These are phyloP conservation scores for Erythrophleum ivorense DNA, from an alignment of 331 rosid genomes.

Conservation along the genomic window DNA sequence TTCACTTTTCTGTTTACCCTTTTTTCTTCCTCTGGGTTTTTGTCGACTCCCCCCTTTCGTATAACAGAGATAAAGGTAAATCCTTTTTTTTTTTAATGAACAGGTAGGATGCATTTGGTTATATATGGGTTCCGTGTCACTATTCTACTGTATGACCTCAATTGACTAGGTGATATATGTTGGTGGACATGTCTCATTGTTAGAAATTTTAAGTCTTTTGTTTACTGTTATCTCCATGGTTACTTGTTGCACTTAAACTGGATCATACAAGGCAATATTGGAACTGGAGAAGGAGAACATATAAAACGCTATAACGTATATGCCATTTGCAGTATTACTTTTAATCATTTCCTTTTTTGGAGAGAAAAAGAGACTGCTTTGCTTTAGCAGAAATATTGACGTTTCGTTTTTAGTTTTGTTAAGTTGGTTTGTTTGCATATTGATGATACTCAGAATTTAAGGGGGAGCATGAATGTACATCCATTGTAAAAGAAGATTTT, in stretches of 20 bases:
- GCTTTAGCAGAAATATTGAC: not conserved
- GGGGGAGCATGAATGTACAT: constrained; percentile 12
- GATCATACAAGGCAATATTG: not conserved
- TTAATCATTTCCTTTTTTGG: not conserved
- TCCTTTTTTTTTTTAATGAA: not conserved
- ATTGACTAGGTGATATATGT: not conserved
- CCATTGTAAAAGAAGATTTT: not conserved
- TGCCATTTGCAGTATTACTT: not conserved
- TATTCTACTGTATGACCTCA: not conserved
- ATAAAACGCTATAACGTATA: not conserved
- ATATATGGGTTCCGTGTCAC: not conserved
- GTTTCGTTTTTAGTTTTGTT: not conserved
- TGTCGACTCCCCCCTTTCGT: not conserved
- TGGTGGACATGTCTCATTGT: not conserved
- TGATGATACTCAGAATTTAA: not conserved
- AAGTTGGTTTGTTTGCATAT: constrained; percentile 26
- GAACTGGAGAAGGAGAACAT: not conserved
- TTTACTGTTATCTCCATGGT: not conserved
- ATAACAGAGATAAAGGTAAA: not conserved
- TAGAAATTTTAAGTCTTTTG: not conserved
- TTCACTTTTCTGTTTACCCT: not conserved
- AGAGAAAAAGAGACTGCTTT: too few species aligned
- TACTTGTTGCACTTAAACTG: not conserved
- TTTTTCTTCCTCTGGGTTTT: not conserved
- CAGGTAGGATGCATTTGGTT: not conserved